phyloP scores from a whole-genome alignment of 2,329 filamentous ascomycete species.

The Botrytis byssoidea region DNA sequence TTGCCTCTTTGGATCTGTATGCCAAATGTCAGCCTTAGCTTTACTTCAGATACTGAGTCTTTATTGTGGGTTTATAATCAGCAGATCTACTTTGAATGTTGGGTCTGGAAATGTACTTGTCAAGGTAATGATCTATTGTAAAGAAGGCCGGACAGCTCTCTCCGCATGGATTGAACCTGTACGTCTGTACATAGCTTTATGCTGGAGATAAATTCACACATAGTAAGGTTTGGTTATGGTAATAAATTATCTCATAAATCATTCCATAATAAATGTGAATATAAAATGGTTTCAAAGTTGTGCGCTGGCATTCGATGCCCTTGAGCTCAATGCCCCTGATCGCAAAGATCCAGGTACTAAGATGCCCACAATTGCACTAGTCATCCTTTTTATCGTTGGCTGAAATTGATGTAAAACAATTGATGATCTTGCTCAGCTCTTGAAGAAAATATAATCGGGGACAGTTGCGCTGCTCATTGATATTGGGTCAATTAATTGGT shows the following conservation, averaged over 20 bases:
- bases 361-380: not conserved
- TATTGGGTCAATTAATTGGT: not conserved
- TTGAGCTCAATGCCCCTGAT: not conserved
- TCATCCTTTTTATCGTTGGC: not conserved
- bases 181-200: not conserved
- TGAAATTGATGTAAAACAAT: not conserved
- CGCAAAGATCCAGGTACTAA: not conserved
- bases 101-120: not conserved
- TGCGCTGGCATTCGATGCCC: not conserved
- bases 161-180: not conserved
- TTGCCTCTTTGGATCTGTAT: not conserved
- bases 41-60: not conserved
- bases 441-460: not conserved
- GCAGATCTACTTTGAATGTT: not conserved
- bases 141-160: not conserved
- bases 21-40: not conserved
- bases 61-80: not conserved
- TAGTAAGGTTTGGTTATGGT: rapidly evolving
- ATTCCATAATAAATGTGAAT: not conserved
- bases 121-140: not conserved
- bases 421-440: not conserved
- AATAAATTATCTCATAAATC: not conserved
- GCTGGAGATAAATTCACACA: not conserved
- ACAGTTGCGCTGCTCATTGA: not conserved
- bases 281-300: not conserved